Evolutionary conservation across 192 early-diverging fungal genomes (phyloP).

Genomic region (Backusella australiensis): DNA sequence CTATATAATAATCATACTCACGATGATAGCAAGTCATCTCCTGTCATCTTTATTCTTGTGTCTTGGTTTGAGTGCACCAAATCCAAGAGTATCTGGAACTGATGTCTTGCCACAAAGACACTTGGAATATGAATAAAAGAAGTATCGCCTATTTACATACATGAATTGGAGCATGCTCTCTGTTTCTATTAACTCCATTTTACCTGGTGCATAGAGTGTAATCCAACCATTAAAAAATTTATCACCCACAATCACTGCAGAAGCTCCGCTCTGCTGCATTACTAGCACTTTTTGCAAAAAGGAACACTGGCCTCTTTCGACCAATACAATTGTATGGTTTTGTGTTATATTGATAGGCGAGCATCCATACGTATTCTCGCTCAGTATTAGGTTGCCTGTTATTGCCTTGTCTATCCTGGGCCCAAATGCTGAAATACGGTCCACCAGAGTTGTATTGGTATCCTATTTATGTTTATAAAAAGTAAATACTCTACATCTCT

Average conservation of each 20-base stretch:
- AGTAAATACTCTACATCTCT: background rate
- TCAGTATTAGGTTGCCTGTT: conserved; percentile 55
- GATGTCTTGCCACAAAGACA: conserved; percentile 78
- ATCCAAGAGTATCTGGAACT: conserved; percentile 63
- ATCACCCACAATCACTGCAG: conserved; percentile 91
- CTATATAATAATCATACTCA: background rate
- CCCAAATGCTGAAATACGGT: conserved; percentile 85
- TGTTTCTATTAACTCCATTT: background rate
- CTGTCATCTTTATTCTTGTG: conserved; percentile 32
- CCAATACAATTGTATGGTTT: conserved; percentile 66
- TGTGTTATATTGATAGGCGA: conserved; percentile 31
- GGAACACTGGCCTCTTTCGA: conserved; percentile 87
- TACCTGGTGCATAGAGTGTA: conserved; percentile 82
- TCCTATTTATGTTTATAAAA: conserved; percentile 28
- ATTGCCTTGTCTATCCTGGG: conserved; percentile 67
- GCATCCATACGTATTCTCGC: conserved; percentile 57
- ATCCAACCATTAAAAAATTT: conserved; percentile 66
- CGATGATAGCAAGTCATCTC: conserved; percentile 47
- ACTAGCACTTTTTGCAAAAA: conserved; percentile 90
- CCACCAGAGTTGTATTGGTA: conserved; percentile 56
- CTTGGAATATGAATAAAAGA: conserved; percentile 85
- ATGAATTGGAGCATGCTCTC: background rate
- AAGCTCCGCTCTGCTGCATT: conserved; percentile 85
- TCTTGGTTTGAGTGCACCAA: conserved; percentile 11
- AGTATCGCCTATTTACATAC: conserved; percentile 59